Percentiles rank a stretch among this genome's conserved stretches.
These are phyloP conservation scores for Ilyonectria mors-panacis DNA, from an alignment of 2,329 filamentous ascomycete genomes.

Conservation along the genomic window DNA sequence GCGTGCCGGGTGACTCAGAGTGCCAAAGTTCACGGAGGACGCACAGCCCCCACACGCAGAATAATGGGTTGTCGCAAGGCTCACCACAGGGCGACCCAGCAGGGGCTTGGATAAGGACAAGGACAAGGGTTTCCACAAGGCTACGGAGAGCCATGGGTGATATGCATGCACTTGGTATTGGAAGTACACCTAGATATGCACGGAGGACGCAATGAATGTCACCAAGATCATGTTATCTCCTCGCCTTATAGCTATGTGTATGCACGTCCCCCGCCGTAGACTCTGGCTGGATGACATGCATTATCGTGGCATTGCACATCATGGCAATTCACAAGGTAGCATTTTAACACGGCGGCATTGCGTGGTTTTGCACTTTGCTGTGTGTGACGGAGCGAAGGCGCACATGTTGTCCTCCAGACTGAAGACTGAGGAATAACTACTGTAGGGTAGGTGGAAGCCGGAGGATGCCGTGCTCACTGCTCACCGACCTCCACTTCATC, in stretches of 20 bases:
- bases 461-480: background rate
- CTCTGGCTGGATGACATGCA: too few species aligned
- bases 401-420: background rate
- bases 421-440: background rate
- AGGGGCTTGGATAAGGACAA: background rate
- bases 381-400: background rate
- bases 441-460: background rate
- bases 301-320: background rate
- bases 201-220: too few species aligned
- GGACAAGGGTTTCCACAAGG: background rate
- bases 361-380: background rate
- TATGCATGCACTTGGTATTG: too few species aligned
- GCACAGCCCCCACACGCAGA: background rate
- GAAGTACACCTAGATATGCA: too few species aligned
- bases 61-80: background rate
- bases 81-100: constrained; percentile 6
- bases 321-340: background rate
- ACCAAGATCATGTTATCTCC: too few species aligned
- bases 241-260: too few species aligned
- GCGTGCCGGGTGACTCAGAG: background rate
- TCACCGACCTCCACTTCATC: background rate
- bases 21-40: constrained; percentile 1
- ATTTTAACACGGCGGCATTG: background rate
- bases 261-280: too few species aligned
- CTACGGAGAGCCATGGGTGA: too few species aligned